Base-by-base conservation (phyloP, 768 basidiomycete species). In the Cystofilobasidium ferigula region DNA sequence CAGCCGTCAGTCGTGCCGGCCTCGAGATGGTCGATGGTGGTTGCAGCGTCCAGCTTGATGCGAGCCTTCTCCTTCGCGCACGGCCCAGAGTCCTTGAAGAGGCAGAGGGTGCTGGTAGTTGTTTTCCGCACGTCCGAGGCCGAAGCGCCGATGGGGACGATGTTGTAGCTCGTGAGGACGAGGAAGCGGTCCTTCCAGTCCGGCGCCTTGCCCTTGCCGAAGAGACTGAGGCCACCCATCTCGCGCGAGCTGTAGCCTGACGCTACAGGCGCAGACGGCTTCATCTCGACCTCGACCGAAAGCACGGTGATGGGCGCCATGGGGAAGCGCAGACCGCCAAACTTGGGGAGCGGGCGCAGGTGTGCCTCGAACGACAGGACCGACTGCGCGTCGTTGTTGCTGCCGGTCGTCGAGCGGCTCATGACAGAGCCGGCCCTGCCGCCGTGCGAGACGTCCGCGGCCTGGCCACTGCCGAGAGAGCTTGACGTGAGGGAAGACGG, bases 321-420 rank as follows among this genome's bases (percentile, higher is more conserved):
- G 14, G 38, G 8, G 1, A 24, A n/a, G 24, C 58, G 58, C 18
- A 38, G 22, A 24, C 35, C 42, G 58, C 58, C 58, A 38, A 60
- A 43, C 8, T n/a, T 8, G 2, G 58, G 58, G 5, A 60, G 26
- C 24, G 38, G 36, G 24, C 38, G 32, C 38, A 24, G 22, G 24
- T 60, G 20, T 24, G 58, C 35, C 24, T 60, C 58, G 14, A 60
- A 60, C 5, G 58, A n/a, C n/a, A n/a, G n/a, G n/a, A n/a, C n/a
- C n/a, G n/a, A n/a, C n/a, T n/a, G 7, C 18, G 5, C 13, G 54
- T 7, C 12, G 40, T 42, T 10, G 40, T 10, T 10, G 40, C 20
- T 20, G 10, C 10, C 10, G 10, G 40, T 10, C 40, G 20, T 42
- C 10, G 40, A 10, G 40, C 40, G 10, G 40, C 40, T 42, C 10